phyloP scores from a whole-genome alignment of 164 flowering plant species.

The Euptelea pleiosperma region DNA sequence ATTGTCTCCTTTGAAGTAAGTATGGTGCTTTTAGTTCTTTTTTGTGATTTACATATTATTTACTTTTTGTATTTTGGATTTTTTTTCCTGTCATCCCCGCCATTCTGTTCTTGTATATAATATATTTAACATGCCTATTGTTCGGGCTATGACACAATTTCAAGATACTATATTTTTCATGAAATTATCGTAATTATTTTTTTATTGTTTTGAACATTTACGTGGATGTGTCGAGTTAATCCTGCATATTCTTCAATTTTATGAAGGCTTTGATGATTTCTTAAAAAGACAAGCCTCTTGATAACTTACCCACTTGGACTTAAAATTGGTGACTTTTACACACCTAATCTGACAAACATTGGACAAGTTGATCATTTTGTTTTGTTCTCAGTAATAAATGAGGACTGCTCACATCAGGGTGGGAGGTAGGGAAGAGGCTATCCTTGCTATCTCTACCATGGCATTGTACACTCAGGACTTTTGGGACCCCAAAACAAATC shows the following conservation, averaged over 20 bases:
- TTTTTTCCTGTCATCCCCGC: background rate
- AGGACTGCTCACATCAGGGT: background rate
- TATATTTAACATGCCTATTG: no score
- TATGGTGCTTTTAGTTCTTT: background rate
- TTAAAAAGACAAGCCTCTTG: background rate
- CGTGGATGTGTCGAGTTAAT: background rate
- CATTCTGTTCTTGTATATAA: background rate
- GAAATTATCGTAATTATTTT: background rate
- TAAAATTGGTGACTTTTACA: background rate
- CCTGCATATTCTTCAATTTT: conserved; percentile 7
- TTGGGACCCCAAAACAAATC: no score
- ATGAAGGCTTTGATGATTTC: conserved; percentile 3
- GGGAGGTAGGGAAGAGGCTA: no score
- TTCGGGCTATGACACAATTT: no score
- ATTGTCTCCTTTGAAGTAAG: conserved; percentile 61
- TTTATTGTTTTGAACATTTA: background rate
- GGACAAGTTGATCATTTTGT: background rate
- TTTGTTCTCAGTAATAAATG: background rate
- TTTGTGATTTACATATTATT: no score
- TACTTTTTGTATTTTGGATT: background rate
- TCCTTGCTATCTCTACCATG: background rate
- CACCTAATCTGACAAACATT: background rate
- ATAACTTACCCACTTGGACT: background rate
- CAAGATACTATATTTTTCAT: background rate
- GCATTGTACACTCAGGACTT: background rate